A percentile compares a stretch with the other conserved stretches of the same genome.
Evolutionary conservation across 1,139 yeast genomes (phyloP).

Genomic region (Sugiyamaella paludigena): DNA sequence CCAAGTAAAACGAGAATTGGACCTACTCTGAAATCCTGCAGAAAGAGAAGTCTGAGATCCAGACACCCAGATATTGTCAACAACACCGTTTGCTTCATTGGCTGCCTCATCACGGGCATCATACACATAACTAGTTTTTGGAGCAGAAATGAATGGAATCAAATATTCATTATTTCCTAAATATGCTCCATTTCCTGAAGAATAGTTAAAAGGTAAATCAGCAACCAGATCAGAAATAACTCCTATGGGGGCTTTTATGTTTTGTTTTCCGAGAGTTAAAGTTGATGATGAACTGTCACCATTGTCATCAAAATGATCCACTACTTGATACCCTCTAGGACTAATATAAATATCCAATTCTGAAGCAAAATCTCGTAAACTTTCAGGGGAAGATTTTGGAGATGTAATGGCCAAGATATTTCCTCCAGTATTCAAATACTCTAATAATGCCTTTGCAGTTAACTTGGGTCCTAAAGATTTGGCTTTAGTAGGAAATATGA

Average conservation of each 20-base stretch:
- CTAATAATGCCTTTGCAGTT: slow-evolving; percentile 44
- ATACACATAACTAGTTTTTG: slow-evolving; percentile 63
- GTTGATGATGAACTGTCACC: slow-evolving; percentile 10
- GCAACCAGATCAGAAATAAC: slow-evolving; percentile 14
- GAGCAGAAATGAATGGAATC: slow-evolving; percentile 65
- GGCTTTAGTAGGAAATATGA: slow-evolving; percentile 50
- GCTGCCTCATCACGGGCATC: slow-evolving; percentile 47
- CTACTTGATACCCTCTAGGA: slow-evolving; percentile 65
- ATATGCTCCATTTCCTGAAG: slow-evolving; percentile 50
- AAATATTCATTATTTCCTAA: slow-evolving; percentile 63
- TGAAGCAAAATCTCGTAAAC: slow-evolving; percentile 62
- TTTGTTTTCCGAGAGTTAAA: background rate
- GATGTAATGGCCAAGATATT: slow-evolving; percentile 64
- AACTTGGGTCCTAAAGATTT: slow-evolving; percentile 45
- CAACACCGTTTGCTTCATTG: slow-evolving; percentile 16
- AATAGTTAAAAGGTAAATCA: slow-evolving; percentile 17
- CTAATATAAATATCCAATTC: slow-evolving; percentile 84
- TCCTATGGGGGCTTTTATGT: slow-evolving; percentile 14
- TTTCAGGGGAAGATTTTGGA: slow-evolving; percentile 63
- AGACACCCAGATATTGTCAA: slow-evolving; percentile 59
- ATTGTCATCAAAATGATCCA: slow-evolving; percentile 60
- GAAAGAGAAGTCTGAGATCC: slow-evolving; percentile 78
- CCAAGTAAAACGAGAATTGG: slow-evolving; percentile 81
- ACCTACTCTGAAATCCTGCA: slow-evolving; percentile 79
- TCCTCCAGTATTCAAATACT: slow-evolving; percentile 67